Evolutionary conservation across 148 eudicot genomes (phyloP).

Genomic region (Chenopodium suecicum): DNA sequence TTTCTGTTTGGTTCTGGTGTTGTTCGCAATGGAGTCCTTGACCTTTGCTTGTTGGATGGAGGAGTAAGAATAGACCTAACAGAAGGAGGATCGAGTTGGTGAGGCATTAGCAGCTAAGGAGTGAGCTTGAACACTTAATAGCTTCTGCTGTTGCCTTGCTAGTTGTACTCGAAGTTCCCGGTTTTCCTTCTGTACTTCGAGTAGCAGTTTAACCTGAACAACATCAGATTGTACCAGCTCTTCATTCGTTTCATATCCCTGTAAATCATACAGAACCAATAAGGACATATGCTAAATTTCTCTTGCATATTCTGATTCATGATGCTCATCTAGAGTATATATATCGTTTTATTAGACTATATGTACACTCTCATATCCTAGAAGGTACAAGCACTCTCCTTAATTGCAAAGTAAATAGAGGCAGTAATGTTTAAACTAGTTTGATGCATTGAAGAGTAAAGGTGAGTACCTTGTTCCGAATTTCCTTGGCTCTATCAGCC

Average conservation of each 20-base stretch:
- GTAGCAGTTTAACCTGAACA: slow-evolving; percentile 68
- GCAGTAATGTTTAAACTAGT: neutral
- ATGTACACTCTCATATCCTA: neutral
- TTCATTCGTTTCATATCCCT: slow-evolving; percentile 66
- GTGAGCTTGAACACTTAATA: slow-evolving; percentile 63
- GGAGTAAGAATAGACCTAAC: slow-evolving; percentile 44
- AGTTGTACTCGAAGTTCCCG: slow-evolving; percentile 63
- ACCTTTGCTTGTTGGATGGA: slow-evolving; percentile 46
- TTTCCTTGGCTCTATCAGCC: slow-evolving; percentile 95
- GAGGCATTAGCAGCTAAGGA: slow-evolving; percentile 62
- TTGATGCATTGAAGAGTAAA: neutral
- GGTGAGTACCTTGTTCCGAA: slow-evolving; percentile 60
- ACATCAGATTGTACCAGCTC: slow-evolving; percentile 52
- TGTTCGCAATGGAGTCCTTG: slow-evolving; percentile 34
- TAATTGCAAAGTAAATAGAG: too few relatives aligned
- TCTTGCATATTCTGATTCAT: neutral
- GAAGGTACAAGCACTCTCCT: neutral
- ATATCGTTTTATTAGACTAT: too few relatives aligned
- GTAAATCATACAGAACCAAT: slow-evolving; percentile 8
- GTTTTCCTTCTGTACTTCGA: slow-evolving; percentile 80
- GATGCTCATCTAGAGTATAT: neutral
- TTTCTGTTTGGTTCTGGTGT: slow-evolving; percentile 60
- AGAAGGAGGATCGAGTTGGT: slow-evolving; percentile 56
- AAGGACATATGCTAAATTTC: neutral
- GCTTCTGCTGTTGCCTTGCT: slow-evolving; percentile 82